Conservation (phyloP, 139 green algal genomes). For the Chlamydomonas asymmetrica region DNA sequence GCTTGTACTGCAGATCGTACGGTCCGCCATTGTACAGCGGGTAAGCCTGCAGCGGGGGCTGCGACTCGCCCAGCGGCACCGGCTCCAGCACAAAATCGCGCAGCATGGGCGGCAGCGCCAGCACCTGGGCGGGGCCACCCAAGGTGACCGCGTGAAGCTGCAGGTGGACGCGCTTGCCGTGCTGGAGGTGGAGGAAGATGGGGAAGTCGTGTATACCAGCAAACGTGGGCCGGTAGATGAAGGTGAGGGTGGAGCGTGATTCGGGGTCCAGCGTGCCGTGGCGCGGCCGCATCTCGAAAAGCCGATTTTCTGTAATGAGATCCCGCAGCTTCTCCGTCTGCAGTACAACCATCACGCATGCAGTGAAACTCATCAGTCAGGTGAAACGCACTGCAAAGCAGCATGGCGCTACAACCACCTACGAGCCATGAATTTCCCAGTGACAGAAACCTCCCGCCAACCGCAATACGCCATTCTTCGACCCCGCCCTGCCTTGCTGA, state of each 20-base stretch:
- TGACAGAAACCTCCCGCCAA: too few relatives aligned
- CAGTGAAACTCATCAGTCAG: too few relatives aligned
- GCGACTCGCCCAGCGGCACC: constrained; percentile 54
- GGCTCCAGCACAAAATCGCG: constrained; percentile 49
- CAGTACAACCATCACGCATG: too few relatives aligned
- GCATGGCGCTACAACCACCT: too few relatives aligned
- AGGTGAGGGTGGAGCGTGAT: constrained; percentile 11
- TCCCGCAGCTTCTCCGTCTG: constrained; percentile 47
- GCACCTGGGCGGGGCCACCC: constrained; percentile 16
- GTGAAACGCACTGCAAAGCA: too few relatives aligned
- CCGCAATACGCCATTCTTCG: too few relatives aligned
- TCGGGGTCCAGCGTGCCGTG: constrained; percentile 39
- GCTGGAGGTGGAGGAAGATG: constrained; percentile 55
- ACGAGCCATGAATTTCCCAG: too few relatives aligned
- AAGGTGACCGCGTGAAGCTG: constrained; percentile 56
- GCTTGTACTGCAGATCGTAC: constrained; percentile 1
- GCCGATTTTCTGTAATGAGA: constrained; percentile 59
- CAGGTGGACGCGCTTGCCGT: constrained; percentile 68
- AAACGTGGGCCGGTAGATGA: constrained; percentile 33
- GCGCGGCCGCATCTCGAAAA: constrained; percentile 60
- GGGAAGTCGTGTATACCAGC: constrained; percentile 57
- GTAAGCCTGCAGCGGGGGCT: constrained; percentile 54
- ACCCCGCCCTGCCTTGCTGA: too few relatives aligned
- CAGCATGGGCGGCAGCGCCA: constrained; percentile 33
- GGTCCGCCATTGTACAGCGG: constrained; percentile 27